Base-by-base conservation (phyloP, 1,284 basidiomycete species). In the Ustilago tritici region DNA sequence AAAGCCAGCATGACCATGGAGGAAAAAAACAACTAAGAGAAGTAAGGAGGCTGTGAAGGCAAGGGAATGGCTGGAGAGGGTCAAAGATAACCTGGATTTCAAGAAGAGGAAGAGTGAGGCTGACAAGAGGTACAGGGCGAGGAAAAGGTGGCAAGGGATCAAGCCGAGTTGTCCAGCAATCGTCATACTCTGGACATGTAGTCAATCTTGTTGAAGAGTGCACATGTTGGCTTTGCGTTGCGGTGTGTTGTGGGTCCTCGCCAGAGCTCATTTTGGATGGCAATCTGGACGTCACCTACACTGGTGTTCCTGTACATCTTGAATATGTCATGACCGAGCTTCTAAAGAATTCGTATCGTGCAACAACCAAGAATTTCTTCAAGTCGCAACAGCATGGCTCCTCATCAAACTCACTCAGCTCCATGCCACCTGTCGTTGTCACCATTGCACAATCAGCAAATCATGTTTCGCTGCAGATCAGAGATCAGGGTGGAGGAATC, bases 401-500 rank as follows among this genome's bases (percentile, higher is more conserved):
- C 86, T 88, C 40, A 36, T 32, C 46, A 1, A n/a, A 11, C 12
- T 59, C 56, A 32, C n/a, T 56, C 9, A 41, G 17, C 36, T 54
- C 23, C 23, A 79, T 72, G 74, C 90, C 93, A 23, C 84, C 92
- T 3, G 90, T 95, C 8, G 87, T 87, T 32, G 89, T 94, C 46
- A 94, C 93, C 1, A 89, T 88, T 52, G 90, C 92, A 3, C 89
- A 90, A 15, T 89, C 90, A 17, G 84, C 87, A 34, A 88, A 87
- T 35, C 92, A 90, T 84, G 89, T 95, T 62, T 92, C 91, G 34
- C 89, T 95, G 47, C 90, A 94, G 41, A 89, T 95, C 31, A 89
- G 94, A 36, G 94, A 95, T 80, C 91, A 93, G 80, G 94, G 94
- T 3, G 94, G 93, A 17, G 94, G 94, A 4, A 92, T 95, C 40